Conservation (phyloP, 2,329 filamentous ascomycete species). For the Phoma sp. region DNA sequence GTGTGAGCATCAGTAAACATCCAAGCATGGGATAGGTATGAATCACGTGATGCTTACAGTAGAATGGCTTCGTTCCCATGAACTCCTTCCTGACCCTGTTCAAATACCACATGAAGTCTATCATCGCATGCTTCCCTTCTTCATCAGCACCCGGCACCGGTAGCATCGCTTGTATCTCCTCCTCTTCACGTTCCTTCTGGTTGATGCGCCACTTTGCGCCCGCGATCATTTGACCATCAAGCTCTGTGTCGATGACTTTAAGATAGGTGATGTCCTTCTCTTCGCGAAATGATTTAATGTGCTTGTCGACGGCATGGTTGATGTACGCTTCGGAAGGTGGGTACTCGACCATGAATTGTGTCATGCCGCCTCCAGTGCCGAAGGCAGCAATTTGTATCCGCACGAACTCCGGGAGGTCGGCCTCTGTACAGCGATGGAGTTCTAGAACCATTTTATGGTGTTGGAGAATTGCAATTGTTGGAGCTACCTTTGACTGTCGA, state of each 20-base stretch:
- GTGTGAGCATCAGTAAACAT: neutral
- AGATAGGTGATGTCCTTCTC: slow-evolving; percentile 40
- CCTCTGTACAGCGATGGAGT: slow-evolving; percentile 34
- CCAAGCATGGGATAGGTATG: too few species aligned
- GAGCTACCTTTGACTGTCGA: neutral
- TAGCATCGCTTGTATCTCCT: slow-evolving; percentile 40
- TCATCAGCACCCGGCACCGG: slow-evolving; percentile 35
- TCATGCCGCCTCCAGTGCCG: slow-evolving; percentile 35
- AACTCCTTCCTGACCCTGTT: slow-evolving; percentile 33
- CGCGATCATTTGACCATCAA: slow-evolving; percentile 41
- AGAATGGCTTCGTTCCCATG: slow-evolving; percentile 48
- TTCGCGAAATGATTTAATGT: slow-evolving; percentile 32
- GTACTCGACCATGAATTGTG: slow-evolving; percentile 26
- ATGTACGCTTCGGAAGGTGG: slow-evolving; percentile 28
- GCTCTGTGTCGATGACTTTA: slow-evolving; percentile 46
- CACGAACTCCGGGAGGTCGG: slow-evolving; percentile 40
- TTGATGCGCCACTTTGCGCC: slow-evolving; percentile 49
- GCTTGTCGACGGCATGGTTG: slow-evolving; percentile 31
- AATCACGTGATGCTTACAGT: slow-evolving; percentile 32
- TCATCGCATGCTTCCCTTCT: slow-evolving; percentile 31
- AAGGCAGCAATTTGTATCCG: slow-evolving; percentile 42
- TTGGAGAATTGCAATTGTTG: neutral
- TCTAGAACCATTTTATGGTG: slow-evolving; percentile 44
- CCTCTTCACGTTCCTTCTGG: slow-evolving; percentile 39
- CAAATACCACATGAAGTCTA: slow-evolving; percentile 41